Percentiles rank a stretch among this genome's conserved stretches.
phyloP scores from a whole-genome alignment of 2,329 filamentous ascomycete genomes.

The Alternaria incomplexa region DNA sequence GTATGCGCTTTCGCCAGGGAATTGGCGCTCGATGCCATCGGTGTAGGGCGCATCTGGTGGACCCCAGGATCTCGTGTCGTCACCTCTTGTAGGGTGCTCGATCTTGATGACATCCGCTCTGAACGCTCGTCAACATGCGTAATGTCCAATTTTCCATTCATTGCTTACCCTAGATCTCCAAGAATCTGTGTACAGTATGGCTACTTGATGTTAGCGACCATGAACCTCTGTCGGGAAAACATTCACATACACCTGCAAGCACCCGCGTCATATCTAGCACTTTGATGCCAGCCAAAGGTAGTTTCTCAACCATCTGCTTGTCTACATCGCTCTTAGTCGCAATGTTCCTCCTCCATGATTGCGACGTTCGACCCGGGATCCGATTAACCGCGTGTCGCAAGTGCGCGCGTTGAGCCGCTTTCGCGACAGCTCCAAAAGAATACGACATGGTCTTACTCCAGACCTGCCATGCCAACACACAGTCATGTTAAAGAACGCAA shows the following conservation, averaged over 20 bases:
- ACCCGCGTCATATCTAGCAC: slow-evolving; percentile 97
- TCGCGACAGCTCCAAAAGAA: slow-evolving; percentile 9
- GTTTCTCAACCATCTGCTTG: slow-evolving; percentile 50
- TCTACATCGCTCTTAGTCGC: slow-evolving; percentile 49
- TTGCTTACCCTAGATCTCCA: slow-evolving; percentile 82
- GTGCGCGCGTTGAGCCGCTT: slow-evolving; percentile 2
- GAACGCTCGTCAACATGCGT: slow-evolving; percentile 18
- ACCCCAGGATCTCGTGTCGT: slow-evolving; percentile 95
- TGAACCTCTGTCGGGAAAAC: neutral
- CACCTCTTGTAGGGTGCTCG: slow-evolving; percentile 88
- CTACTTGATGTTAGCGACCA: slow-evolving; percentile 55
- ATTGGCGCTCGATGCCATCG: slow-evolving; percentile 62
- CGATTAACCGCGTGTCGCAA: neutral
- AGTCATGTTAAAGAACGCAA: slow-evolving; percentile 16
- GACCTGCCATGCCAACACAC: slow-evolving; percentile 3
- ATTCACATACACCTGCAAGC: slow-evolving; percentile 61
- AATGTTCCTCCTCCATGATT: slow-evolving; percentile 39
- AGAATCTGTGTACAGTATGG: slow-evolving; percentile 97
- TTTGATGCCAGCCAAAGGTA: slow-evolving; percentile 81
- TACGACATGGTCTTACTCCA: slow-evolving; percentile 21
- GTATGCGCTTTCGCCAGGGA: slow-evolving; percentile 93
- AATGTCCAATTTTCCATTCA: neutral
- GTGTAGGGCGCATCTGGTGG: slow-evolving; percentile 86
- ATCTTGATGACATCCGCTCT: slow-evolving; percentile 97
- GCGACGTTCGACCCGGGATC: slow-evolving; percentile 4